Evolutionary conservation across 169 alveolate genomes (phyloP), one percentile per base, ranked within the genome.

Genomic region (Plasmodium relictum): DNA sequence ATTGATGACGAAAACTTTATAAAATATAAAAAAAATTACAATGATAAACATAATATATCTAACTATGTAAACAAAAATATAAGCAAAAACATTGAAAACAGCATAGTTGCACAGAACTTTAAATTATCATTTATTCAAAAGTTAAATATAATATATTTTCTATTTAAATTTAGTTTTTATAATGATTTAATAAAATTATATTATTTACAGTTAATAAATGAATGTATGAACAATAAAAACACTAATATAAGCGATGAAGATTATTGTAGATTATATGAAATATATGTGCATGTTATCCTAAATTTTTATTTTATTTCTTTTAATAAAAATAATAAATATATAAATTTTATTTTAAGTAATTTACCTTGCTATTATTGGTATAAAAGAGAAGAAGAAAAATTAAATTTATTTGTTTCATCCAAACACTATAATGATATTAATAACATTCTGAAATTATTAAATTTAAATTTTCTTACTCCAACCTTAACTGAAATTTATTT

Each of bases 341-440:
- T 86, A 50, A 86, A 86, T 71, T 86, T 56, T 59, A 69, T 86
- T 9, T 59, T 86, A 59, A 86, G 22, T 20, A 86, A 86, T 71
- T 59, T 86, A 62, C 92, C 92, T 0, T 86, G 92, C 37, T 86
- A 86, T 70, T 62, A 86, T 71, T 86, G 92, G 92, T 86, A 86
- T 65, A 86, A 71, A 63, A 86, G 22, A 48, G 92, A 86, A 71
- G 92, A 86, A 71, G 92, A 86, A 59, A 86, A 86, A 86, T 65
- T 71, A 45, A 86, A 86, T 65, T 42, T 86, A 12, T 86, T 70
- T 71, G 44, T 50, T 16, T 58, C 92, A 44, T 86, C 92, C 18
- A 71, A 72, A 10, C 76, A 69, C 9, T 61, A 58, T 59, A 69
- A 42, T 26, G 76, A 86, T 74, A 86, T 86, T 14, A 26, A 86